Evolutionary conservation across 108 stramenopile species (phyloP).

Genomic region (Skeletonema marinoi): DNA sequence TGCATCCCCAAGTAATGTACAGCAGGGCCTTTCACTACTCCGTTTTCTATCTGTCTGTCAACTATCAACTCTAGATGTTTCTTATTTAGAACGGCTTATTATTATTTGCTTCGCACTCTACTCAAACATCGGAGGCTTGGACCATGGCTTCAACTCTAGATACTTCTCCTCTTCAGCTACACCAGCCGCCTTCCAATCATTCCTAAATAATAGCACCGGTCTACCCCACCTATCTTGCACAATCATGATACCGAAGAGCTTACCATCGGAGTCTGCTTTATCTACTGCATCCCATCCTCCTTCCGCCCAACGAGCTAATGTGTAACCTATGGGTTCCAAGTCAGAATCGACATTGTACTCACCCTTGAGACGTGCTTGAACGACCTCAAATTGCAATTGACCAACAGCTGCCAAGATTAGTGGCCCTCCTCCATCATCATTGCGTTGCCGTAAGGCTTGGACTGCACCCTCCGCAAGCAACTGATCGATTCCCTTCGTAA

Average conservation of each 20-base stretch:
- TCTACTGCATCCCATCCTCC: slow-evolving; percentile 95
- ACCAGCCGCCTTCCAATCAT: slow-evolving; percentile 94
- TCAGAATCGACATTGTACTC: slow-evolving; percentile 90
- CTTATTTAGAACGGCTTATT: not conserved
- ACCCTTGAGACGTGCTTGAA: slow-evolving; percentile 86
- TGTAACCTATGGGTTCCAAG: slow-evolving; percentile 89
- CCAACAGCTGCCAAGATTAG: slow-evolving; percentile 95
- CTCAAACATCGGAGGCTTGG: slow-evolving; percentile 57
- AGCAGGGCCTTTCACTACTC: too few species aligned
- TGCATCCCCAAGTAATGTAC: too few species aligned
- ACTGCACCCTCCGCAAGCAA: slow-evolving; percentile 94
- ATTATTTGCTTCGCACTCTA: not conserved
- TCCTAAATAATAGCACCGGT: slow-evolving; percentile 93
- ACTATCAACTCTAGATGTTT: not conserved
- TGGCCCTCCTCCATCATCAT: slow-evolving; percentile 92
- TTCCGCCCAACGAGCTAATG: slow-evolving; percentile 92
- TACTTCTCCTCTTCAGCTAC: slow-evolving; percentile 81
- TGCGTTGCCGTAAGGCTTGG: slow-evolving; percentile 90
- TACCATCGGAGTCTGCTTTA: slow-evolving; percentile 88
- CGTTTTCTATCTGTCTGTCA: too few species aligned
- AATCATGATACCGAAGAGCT: slow-evolving; percentile 91
- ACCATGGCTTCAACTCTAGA: slow-evolving; percentile 73
- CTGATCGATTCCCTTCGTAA: slow-evolving; percentile 91
- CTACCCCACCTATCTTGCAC: slow-evolving; percentile 90
- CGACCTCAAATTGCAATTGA: slow-evolving; percentile 95